These are phyloP conservation scores for Austroboletus olivaceoglutinosus DNA, from an alignment of 1,284 basidiomycete species.

Conservation along the genomic window DNA sequence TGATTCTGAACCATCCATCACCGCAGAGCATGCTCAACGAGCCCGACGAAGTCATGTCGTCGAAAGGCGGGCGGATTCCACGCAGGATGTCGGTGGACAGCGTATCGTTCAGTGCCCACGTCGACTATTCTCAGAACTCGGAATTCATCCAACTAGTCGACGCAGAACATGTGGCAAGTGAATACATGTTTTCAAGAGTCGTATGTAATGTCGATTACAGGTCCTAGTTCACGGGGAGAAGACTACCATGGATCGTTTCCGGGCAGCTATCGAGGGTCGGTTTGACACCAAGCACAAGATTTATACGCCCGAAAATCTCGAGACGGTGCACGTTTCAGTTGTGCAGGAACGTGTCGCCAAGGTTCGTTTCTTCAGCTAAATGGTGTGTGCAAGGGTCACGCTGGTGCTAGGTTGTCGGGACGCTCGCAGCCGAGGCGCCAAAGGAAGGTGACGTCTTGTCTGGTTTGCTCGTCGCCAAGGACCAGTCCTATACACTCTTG, in stretches of 20 bases:
- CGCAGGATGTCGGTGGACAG: slow-evolving; percentile 92
- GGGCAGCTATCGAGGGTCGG: slow-evolving; percentile 80
- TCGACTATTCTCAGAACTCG: slow-evolving; percentile 95
- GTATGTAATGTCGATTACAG: slow-evolving; percentile 37
- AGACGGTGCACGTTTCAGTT: slow-evolving; percentile 85
- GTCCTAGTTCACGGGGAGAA: slow-evolving; percentile 95
- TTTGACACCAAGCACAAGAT: slow-evolving; percentile 95
- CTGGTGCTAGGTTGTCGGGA: slow-evolving; percentile 82
- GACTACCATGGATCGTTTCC: slow-evolving; percentile 87
- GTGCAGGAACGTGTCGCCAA: slow-evolving; percentile 93
- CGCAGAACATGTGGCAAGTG: slow-evolving; percentile 86
- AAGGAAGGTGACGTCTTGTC: slow-evolving; percentile 71
- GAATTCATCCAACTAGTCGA: slow-evolving; percentile 95
- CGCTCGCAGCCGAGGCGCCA: slow-evolving; percentile 74
- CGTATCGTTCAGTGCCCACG: slow-evolving; percentile 96
- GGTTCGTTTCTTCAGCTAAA: slow-evolving; percentile 41
- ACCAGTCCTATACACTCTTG: slow-evolving; percentile 94
- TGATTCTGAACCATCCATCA: slow-evolving; percentile 2
- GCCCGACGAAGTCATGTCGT: slow-evolving; percentile 80
- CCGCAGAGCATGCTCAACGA: slow-evolving; percentile 79
- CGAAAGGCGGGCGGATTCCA: slow-evolving; percentile 84
- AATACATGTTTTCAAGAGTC: not conserved
- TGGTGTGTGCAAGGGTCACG: not conserved
- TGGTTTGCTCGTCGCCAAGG: slow-evolving; percentile 88
- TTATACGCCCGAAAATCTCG: slow-evolving; percentile 91